A percentile compares a stretch with the other conserved stretches of the same genome.
Conservation (phyloP, 2,329 filamentous ascomycete species). For the Cadophora gregata region DNA sequence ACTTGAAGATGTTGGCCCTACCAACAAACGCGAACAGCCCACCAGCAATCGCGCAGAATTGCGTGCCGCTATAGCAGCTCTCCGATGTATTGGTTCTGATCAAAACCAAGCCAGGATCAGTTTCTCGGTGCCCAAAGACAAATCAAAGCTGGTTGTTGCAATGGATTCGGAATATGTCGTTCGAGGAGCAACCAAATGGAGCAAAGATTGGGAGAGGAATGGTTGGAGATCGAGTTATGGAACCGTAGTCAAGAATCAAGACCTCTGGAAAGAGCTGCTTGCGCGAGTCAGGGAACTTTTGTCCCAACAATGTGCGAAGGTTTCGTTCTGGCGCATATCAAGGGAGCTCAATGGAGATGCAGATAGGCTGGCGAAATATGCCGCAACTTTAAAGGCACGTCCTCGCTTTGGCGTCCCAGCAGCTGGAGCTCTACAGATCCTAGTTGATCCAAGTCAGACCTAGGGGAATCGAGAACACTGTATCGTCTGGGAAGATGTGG, state of each 20-base stretch:
- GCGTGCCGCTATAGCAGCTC: constrained; percentile 57
- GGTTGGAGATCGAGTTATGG: constrained; percentile 50
- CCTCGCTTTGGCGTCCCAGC: neutral
- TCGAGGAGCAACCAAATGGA: constrained; percentile 53
- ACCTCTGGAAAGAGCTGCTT: constrained; percentile 58
- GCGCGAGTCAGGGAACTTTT: constrained; percentile 42
- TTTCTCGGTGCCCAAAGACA: neutral
- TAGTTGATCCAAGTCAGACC: too few species aligned
- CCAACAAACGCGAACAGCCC: constrained; percentile 37
- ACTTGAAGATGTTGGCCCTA: constrained; percentile 23
- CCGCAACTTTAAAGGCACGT: neutral
- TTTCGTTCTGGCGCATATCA: constrained; percentile 55
- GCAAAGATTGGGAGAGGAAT: constrained; percentile 50
- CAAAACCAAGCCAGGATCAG: too few species aligned
- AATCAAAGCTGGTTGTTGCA: constrained; percentile 53
- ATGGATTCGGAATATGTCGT: constrained; percentile 60
- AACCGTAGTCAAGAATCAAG: constrained; percentile 52
- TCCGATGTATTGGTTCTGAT: constrained; percentile 43
- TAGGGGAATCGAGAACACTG: too few species aligned
- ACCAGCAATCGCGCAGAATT: constrained; percentile 62
- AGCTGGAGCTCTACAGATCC: too few species aligned
- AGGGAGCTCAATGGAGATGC: constrained; percentile 51
- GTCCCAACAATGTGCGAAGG: constrained; percentile 10
- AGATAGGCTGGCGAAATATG: constrained; percentile 49
- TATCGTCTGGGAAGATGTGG: too few species aligned